These are phyloP conservation scores for Albifimbria verrucaria DNA, from an alignment of 2,329 filamentous ascomycete species.

Conservation along the genomic window DNA sequence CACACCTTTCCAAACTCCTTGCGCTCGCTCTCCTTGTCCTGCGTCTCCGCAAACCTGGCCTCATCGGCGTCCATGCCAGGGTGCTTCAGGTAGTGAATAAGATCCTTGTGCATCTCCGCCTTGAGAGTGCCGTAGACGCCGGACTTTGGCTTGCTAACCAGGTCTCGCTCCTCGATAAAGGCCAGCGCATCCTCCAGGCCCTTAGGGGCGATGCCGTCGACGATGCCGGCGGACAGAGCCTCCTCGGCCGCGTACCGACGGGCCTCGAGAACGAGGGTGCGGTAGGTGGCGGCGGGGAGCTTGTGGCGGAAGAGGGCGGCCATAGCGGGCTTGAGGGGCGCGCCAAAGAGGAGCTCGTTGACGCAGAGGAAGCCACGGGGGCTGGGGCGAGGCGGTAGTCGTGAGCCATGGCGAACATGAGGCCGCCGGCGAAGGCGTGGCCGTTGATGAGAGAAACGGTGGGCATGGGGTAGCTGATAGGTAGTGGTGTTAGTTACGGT, in stretches of 20 bases:
- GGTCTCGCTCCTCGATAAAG: conserved; percentile 55
- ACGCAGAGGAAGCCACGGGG: conserved; percentile 70
- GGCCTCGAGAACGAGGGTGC: conserved; percentile 70
- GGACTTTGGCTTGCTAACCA: conserved; percentile 60
- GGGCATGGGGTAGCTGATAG: conserved; percentile 66
- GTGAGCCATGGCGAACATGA: conserved; percentile 79
- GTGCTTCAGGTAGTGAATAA: conserved; percentile 54
- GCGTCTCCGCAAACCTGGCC: conserved; percentile 40
- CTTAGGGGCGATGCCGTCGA: conserved; percentile 57
- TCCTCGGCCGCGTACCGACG: conserved; percentile 61
- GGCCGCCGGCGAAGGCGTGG: conserved; percentile 77
- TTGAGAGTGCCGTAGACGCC: conserved; percentile 71
- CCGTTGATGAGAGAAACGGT: conserved; percentile 77
- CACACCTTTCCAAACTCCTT: conserved; percentile 43
- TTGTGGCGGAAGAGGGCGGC: conserved; percentile 71
- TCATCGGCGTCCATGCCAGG: conserved; percentile 48
- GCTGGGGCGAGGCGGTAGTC: conserved; percentile 79
- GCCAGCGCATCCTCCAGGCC: conserved; percentile 60
- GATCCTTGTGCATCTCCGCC: conserved; percentile 70
- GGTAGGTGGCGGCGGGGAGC: conserved; percentile 52
- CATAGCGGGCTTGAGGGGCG: conserved; percentile 73
- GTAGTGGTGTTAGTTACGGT: neutral
- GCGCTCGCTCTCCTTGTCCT: conserved; percentile 37
- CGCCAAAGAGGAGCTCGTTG: conserved; percentile 79
- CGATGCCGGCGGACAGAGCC: conserved; percentile 63